A percentile compares a stretch with the other conserved stretches of the same genome.
phyloP scores from a whole-genome alignment of 2,329 filamentous ascomycete genomes.

The Ophiostoma populinum region DNA sequence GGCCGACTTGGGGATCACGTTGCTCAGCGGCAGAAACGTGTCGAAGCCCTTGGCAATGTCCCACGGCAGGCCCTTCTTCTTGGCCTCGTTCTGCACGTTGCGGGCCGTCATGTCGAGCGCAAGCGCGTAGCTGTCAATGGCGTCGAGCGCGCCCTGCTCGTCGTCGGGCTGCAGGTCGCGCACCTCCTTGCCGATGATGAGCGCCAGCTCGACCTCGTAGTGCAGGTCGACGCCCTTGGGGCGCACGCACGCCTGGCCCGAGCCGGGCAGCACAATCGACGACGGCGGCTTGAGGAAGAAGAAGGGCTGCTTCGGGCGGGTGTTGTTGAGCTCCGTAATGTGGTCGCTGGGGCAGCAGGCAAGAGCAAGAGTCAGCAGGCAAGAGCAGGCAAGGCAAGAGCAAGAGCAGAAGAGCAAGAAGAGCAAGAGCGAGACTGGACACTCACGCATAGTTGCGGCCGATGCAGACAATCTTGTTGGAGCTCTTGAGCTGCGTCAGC shows the following conservation, averaged over 20 bases:
- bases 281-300: conserved; percentile 96
- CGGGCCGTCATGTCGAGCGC: conserved; percentile 96
- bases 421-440: neutral
- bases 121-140: conserved; percentile 73
- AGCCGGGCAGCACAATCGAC: conserved; percentile 62
- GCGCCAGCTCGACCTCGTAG: conserved; percentile 86
- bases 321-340: conserved; percentile 78
- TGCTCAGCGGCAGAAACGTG: conserved; percentile 80
- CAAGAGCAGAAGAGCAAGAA: too few species aligned
- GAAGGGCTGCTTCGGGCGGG: conserved; percentile 83
- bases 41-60: conserved; percentile 95
- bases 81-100: conserved; percentile 90
- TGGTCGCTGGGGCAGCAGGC: conserved; percentile 48
- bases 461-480: conserved; percentile 64
- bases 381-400: too few species aligned
- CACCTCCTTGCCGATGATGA: conserved; percentile 71
- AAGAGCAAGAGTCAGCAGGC: conserved; percentile 8
- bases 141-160: conserved; percentile 56
- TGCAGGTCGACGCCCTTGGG: conserved; percentile 74
- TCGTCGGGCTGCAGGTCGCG: conserved; percentile 62
- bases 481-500: conserved; percentile 24
- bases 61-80: conserved; percentile 94
- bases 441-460: conserved; percentile 85
- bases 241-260: conserved; percentile 56
- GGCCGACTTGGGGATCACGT: conserved; percentile 59